Evolutionary conservation across 106 monocot genomes (phyloP), one percentile per base, ranked within the genome.

Genomic region (Dioscorea dumetorum): DNA sequence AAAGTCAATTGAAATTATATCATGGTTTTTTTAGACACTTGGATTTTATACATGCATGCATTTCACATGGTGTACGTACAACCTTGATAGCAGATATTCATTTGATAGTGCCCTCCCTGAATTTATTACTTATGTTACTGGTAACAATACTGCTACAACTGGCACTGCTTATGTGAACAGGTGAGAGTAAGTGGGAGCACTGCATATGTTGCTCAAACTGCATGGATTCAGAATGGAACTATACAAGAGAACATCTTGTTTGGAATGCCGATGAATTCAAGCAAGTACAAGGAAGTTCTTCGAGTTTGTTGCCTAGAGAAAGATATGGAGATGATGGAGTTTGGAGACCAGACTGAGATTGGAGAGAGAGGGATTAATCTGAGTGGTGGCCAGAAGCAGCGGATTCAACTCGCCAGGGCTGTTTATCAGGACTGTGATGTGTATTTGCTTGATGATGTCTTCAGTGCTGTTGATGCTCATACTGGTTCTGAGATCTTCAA

Each of bases 281-380:
- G 72, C 60, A 84, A 66, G 51, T 99, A 99, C 78, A 76, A 68
- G 58, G 87, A 92, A 69, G 87, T 79, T 59, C 82, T 97, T 57
- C 73, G 83, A 23, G 90, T 85, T 4, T 90, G 92, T 58, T 92
- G 83, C 68, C 64, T 92, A 74, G 84, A 85, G 74, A 89, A 83
- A 68, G 97, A 99, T 54, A 32, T 99, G 69, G 97, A 99, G 59
- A 99, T 99, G 84, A 92, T 99, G 92, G 92, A 99, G 75, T 99
- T 92, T 69, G 97, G 97, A 4, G 97, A 99, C 66, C 92, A 99
- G 72, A 99, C 97, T n/a, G 97, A 99, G 77, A 99, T 99, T 12
- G 97, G 97, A 10, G 97, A 99, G 80, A 74, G 97, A 41, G 97
- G 94, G 17, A 93, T 99, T 77, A 99, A 99, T 60, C 85, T 99